Conservation (phyloP, 139 green algal genomes). For the Desmodesmus armatus region DNA sequence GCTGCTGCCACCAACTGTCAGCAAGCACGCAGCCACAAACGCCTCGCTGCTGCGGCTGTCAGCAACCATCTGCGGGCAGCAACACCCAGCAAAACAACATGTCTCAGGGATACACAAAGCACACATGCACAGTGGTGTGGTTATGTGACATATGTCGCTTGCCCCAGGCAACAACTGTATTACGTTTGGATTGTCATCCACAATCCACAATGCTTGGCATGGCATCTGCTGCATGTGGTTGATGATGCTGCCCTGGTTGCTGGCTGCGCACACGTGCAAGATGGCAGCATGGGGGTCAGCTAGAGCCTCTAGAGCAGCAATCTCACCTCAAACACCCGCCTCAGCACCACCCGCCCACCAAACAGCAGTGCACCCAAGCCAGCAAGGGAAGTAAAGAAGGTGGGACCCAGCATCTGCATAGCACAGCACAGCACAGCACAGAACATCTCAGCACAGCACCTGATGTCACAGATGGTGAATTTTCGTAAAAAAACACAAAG, state of each 20-base stretch:
- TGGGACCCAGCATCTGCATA: slow-evolving; percentile 74
- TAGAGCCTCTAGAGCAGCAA: too few species aligned
- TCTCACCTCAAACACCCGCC: slow-evolving; percentile 83
- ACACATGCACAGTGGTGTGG: neutral
- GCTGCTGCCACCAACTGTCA: slow-evolving; percentile 90
- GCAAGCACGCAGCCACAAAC: slow-evolving; percentile 95
- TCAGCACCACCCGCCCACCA: slow-evolving; percentile 84
- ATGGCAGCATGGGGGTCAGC: too few species aligned
- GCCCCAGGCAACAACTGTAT: too few species aligned
- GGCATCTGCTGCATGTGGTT: too few species aligned
- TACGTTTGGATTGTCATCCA: too few species aligned
- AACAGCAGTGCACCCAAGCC: slow-evolving; percentile 88
- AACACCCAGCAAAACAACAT: neutral
- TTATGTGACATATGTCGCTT: too few species aligned
- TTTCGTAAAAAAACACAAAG: too few species aligned
- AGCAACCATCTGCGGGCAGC: slow-evolving; percentile 82
- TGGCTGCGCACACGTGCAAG: too few species aligned
- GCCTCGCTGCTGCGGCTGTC: slow-evolving; percentile 82
- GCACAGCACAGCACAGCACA: too few species aligned
- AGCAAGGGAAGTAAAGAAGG: slow-evolving; percentile 72
- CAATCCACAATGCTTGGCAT: too few species aligned
- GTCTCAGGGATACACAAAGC: neutral
- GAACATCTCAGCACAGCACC: neutral
- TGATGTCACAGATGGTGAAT: neutral
- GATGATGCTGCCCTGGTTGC: too few species aligned